Conservation (phyloP, 176 grass and related monocot genomes). For the Zizania latifolia region DNA sequence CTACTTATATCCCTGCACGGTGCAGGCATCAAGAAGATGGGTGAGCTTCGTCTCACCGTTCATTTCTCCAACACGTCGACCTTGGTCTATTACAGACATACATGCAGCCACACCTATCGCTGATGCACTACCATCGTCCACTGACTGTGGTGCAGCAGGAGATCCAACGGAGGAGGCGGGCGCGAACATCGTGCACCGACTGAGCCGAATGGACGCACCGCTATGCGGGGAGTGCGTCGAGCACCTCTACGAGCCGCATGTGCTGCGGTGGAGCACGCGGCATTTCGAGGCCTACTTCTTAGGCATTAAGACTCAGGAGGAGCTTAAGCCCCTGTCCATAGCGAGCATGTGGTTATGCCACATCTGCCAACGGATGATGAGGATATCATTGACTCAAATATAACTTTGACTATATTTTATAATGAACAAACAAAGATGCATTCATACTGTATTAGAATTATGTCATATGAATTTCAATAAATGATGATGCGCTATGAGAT, state of each 20-base stretch:
- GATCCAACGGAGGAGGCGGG: conserved; percentile 47
- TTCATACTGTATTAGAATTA: too few species aligned
- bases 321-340: conserved; percentile 42
- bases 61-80: conserved; percentile 53
- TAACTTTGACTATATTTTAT: too few species aligned
- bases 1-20: conserved; percentile 51
- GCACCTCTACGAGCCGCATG: conserved; percentile 58
- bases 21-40: conserved; percentile 61
- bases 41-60: conserved; percentile 59
- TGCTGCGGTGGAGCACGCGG: conserved; percentile 66
- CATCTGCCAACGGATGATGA: conserved; percentile 57
- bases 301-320: conserved; percentile 45
- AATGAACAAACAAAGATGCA: too few species aligned
- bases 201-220: conserved; percentile 64
- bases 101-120: conserved; percentile 44
- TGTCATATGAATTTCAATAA: too few species aligned
- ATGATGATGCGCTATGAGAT: too few species aligned
- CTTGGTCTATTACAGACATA: conserved; percentile 49
- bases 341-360: conserved; percentile 49
- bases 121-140: conserved; percentile 59
- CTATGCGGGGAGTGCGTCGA: conserved; percentile 59
- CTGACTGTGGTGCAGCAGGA: conserved; percentile 61
- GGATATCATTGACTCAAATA: too few species aligned
- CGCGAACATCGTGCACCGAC: conserved; percentile 46
- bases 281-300: conserved; percentile 77